Base-by-base conservation (phyloP, 1,139 yeast species). In the Sugiyamaella paludigena region DNA sequence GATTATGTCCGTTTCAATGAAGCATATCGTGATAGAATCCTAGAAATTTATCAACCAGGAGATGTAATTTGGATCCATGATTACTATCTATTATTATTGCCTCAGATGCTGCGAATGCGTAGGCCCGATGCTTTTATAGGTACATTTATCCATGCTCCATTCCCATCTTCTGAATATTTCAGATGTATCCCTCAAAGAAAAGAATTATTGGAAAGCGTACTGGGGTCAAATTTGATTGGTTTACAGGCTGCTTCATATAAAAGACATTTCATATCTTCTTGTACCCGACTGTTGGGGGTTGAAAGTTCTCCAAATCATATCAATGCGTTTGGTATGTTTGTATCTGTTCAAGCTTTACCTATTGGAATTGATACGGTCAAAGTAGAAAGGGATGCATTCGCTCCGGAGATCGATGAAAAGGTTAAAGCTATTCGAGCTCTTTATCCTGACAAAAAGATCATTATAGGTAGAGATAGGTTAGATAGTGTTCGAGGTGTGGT, bases 401-500 rank as follows among this genome's bases (percentile, higher is more conserved):
- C 71, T 11, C 54, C 61, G 1, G 68, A 63, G 29, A 75, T 83
- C 51, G 74, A 73, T 60, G 66, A 67, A 45, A 69, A 78, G 53
- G 78, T 77, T 30, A 50, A 65, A 28, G 72, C 72, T 26, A 77
- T 92, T 51, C 77, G 79, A 48, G 80, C 80, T 44, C 73, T 88
- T 31, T 89, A 89, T 63, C 79, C 78, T 15, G 87, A 79, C 57
- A 83, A 86, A 64, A 85, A 84, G 64, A 79, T 94, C 49, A 91
- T 94, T 57, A 96, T 94, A 37, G 98, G 98, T 43, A 95, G 94
- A 38, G 98, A 92, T 69, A 77, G 98, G 63, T 74, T 92, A 57
- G 98, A 92, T 65, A 87, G 89, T 62, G 92, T 92, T 60, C 89
- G 94, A 63, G 98, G 98, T 49, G 97, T 92, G 2, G 95, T 96